These are phyloP conservation scores for Sideroxylon spinosum DNA, from an alignment of 179 eudicot genomes.

Conservation along the genomic window DNA sequence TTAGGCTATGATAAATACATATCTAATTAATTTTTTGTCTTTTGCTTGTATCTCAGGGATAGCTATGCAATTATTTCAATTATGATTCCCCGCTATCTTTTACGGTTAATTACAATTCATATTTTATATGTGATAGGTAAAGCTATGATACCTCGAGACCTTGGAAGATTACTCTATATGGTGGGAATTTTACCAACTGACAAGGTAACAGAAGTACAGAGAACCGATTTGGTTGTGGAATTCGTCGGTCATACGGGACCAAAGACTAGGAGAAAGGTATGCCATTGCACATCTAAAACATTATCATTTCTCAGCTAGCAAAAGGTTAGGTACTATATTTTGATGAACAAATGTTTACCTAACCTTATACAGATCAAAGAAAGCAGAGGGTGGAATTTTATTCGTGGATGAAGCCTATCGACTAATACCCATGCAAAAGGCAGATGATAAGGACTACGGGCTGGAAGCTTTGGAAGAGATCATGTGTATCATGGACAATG, in stretches of 20 bases:
- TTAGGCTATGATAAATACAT: not conserved
- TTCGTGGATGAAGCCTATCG: conserved; percentile 98
- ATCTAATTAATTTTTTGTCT: not conserved
- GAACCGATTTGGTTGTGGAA: conserved; percentile 96
- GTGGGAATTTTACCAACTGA: conserved; percentile 90
- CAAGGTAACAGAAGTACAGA: conserved; percentile 89
- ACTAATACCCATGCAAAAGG: conserved; percentile 83
- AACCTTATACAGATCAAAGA: conserved; percentile 63
- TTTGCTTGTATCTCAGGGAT: not conserved
- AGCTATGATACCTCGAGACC: conserved; percentile 92
- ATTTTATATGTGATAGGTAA: conserved; percentile 47
- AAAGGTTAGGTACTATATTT: not conserved
- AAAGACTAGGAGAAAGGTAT: conserved; percentile 86
- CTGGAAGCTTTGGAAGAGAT: conserved; percentile 98
- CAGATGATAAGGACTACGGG: conserved; percentile 92
- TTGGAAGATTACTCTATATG: conserved; percentile 87
- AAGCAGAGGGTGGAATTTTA: conserved; percentile 95
- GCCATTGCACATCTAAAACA: not conserved
- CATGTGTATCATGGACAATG: conserved; percentile 93
- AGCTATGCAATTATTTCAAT: not conserved
- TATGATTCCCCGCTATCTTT: not conserved
- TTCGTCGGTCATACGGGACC: conserved; percentile 98
- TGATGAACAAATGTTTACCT: not conserved
- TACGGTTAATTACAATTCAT: not conserved
- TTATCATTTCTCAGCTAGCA: not conserved